Base-by-base conservation (phyloP, 176 grass and related monocot species). In the Triticum urartu region DNA sequence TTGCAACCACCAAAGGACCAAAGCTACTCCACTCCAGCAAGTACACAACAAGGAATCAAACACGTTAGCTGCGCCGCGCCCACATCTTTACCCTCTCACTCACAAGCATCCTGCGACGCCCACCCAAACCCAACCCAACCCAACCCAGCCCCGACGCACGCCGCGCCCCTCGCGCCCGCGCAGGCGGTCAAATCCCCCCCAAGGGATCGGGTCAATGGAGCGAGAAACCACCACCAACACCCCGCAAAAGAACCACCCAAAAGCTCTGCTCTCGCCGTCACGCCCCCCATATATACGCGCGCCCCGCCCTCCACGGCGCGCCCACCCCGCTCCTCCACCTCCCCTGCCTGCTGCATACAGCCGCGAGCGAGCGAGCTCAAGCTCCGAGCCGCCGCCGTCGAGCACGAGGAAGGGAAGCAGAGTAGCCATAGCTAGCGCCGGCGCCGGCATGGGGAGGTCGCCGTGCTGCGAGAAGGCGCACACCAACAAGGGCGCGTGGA, bases 401-500 rank as follows among this genome's bases (percentile, higher is more conserved):
- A 32, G 5, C 65, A 40, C 75, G 34, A 79, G 45, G 45, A 48
- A 48, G 45, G 4, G 10, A 11, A 11, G 10, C 1, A 43, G 12
- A 14, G 45, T 1, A 48, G 48, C 48, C 50, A 18, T 7, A 54
- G 50, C 15, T 6, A 17, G 50, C 50, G 15, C 0, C 45, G 45
- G 3, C 64, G 1, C 30, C 17, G 30, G 58, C 79, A 97, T 93
- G 93, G 94, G 94, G 50, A 88, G 94, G 89, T 91, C 94, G 36
- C 94, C 92, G 42, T 97, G 94, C 79, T 97, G 94, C 79, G 92
- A 97, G 84, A 97, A 94, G 88, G 94, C 92, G 76, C 92, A 94
- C 87, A 92, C 92, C 25, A 97, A 97, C 92, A 97, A 97, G 83
- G 94, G 94, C 32, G 90, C 92, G 15, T 97, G 94, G 94, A 94